phyloP scores from a whole-genome alignment of 129 eudicot genomes.

The Saposhnikovia divaricata region DNA sequence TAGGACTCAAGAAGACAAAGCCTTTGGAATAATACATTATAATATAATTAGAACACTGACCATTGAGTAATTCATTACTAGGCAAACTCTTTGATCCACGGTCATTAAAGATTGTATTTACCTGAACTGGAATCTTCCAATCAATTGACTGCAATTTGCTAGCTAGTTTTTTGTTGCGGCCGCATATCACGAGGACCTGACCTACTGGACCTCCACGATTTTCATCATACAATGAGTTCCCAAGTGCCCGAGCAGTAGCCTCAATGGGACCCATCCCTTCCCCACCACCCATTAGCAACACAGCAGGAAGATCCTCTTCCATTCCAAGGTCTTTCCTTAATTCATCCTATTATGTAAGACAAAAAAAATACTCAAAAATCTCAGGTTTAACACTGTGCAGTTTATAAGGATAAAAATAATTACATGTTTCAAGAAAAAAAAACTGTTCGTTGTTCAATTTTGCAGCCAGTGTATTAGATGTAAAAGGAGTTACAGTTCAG shows the following conservation, averaged over 20 bases:
- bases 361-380: not conserved
- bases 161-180: slow-evolving; percentile 85
- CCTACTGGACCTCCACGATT: slow-evolving; percentile 74
- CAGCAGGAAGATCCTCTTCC: slow-evolving; percentile 95
- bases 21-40: not conserved
- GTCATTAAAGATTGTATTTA: slow-evolving; percentile 12
- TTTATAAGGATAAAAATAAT: not conserved
- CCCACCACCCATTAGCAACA: slow-evolving; percentile 94
- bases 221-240: slow-evolving; percentile 62
- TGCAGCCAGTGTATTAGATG: not conserved
- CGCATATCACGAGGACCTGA: slow-evolving; percentile 86
- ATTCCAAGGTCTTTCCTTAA: slow-evolving; percentile 86
- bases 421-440: not conserved
- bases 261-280: slow-evolving; percentile 99
- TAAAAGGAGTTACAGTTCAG: not conserved
- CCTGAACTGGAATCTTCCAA: slow-evolving; percentile 96
- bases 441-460: not conserved
- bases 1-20: not conserved
- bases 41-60: not conserved
- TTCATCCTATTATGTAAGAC: slow-evolving; percentile 39
- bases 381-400: not conserved
- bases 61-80: not conserved
- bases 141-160: slow-evolving; percentile 54
- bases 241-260: slow-evolving; percentile 87
- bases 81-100: not conserved